These are phyloP conservation scores for Curvularia sp. DNA, from an alignment of 2,329 filamentous ascomycete species.

Conservation along the genomic window DNA sequence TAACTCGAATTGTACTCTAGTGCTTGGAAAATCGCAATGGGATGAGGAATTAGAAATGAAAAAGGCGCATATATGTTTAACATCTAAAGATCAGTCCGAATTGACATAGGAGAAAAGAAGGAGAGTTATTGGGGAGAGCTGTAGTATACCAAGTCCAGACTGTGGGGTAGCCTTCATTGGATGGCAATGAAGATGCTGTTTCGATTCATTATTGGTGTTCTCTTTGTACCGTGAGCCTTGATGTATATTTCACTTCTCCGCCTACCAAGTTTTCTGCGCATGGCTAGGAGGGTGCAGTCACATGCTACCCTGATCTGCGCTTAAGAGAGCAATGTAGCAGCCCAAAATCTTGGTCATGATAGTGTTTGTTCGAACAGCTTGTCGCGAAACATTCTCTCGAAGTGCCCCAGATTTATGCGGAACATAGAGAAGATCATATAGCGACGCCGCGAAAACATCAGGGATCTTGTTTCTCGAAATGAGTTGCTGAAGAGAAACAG, in stretches of 20 bases:
- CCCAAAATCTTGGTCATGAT: not conserved
- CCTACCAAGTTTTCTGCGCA: not conserved
- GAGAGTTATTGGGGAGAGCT: not conserved
- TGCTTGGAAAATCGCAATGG: not conserved
- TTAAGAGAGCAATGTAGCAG: too few relatives aligned
- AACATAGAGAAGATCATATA: not conserved
- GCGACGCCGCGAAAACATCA: not conserved
- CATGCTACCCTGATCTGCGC: not conserved
- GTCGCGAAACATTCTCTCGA: not conserved
- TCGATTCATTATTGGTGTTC: not conserved
- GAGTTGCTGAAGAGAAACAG: not conserved
- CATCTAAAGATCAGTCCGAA: slow-evolving; percentile 13
- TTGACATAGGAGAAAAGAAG: not conserved
- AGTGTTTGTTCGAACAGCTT: not conserved
- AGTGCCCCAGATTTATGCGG: not conserved
- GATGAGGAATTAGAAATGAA: not conserved
- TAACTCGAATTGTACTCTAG: not conserved
- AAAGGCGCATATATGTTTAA: not conserved
- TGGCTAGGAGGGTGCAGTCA: not conserved
- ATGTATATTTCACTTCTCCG: not conserved
- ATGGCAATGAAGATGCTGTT: not conserved
- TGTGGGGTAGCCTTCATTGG: not conserved
- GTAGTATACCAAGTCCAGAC: slow-evolving; percentile 2
- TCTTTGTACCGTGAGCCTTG: not conserved
- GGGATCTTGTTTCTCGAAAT: not conserved